Evolutionary conservation across 768 basidiomycete genomes (phyloP).

Genomic region (Epithele typhae): DNA sequence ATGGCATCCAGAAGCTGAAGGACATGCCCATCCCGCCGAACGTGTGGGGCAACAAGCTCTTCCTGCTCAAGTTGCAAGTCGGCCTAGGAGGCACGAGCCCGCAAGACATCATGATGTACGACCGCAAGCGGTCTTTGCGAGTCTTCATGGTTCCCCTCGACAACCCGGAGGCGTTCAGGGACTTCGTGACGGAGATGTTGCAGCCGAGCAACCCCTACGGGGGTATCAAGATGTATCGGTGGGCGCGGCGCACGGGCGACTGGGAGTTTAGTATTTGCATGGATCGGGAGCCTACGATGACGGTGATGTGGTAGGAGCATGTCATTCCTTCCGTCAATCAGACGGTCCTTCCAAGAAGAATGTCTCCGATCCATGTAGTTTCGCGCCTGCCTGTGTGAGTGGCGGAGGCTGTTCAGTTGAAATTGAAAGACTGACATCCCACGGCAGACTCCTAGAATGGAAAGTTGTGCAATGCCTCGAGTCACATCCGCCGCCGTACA

Average conservation of each 20-base stretch:
- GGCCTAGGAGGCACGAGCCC: neutral
- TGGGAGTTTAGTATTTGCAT: slow-evolving; percentile 21
- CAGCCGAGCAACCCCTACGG: slow-evolving; percentile 14
- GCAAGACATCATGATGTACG: slow-evolving; percentile 30
- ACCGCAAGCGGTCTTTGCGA: slow-evolving; percentile 34
- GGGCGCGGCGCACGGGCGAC: slow-evolving; percentile 22
- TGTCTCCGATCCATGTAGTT: no score
- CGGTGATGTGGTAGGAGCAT: slow-evolving; percentile 16
- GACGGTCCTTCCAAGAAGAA: no score
- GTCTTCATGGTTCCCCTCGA: slow-evolving; percentile 24
- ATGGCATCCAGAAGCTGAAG: no score
- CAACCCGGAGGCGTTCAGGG: slow-evolving; percentile 14
- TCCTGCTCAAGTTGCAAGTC: slow-evolving; percentile 36
- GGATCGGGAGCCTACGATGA: slow-evolving; percentile 14
- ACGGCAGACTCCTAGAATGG: no score
- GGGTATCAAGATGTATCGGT: slow-evolving; percentile 25
- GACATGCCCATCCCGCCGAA: slow-evolving; percentile 20
- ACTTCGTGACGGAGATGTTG: slow-evolving; percentile 16
- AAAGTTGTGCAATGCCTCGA: no score
- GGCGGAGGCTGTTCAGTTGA: no score
- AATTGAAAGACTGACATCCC: no score
- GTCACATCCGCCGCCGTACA: no score
- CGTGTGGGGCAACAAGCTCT: slow-evolving; percentile 29
- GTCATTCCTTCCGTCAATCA: no score
- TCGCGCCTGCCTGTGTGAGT: no score